Base-by-base conservation (phyloP, 176 grass and related monocot genomes). In the Aegilops tauschii region DNA sequence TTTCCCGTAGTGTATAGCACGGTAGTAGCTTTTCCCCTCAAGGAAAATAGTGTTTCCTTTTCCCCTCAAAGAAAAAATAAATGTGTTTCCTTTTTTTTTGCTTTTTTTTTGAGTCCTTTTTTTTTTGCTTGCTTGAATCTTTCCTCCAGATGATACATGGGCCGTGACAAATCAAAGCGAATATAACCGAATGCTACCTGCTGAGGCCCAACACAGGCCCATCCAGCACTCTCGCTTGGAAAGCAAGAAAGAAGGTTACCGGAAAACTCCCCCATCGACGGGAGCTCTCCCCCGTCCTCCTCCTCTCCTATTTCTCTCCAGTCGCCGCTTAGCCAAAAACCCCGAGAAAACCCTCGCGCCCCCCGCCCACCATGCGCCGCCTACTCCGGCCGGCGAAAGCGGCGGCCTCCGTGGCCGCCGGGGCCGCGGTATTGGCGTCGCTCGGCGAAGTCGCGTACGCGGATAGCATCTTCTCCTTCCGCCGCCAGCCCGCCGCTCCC, bases 371-470 rank as follows among this genome's bases (percentile, higher is more conserved):
- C 54, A 84, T 79, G 75, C 93, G 73, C 85, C 95, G 87, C 78
- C 61, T 91, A 32, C 93, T 83, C 80, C 69, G 82, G 81, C 81
- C 82, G 34, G 80, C 76, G 12, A 36, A 76, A 37, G 70, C 88
- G 14, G 92, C 81, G 40, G 69, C 68, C n/a, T 81, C 82, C 52
- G 69, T 82, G 1, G 73, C 86, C 18, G 67, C 79, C 5, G 90
- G 61, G 30, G 86, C 81, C 10, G 86, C 80, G 1, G 47, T 88
- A 8, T 45, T 78, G 59, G 79, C 59, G 5, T 87, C 85, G 25
- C 65, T 90, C 42, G 52, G 85, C 21, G 84, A 88, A n/a, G 85
- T 90, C 37, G 92, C 88, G 9, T 90, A 98, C 66, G 96, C 96
- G 23, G 94, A 98, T 27, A 80, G 88, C 29, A 6, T 34, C 77